Base-by-base conservation (phyloP, 2,329 filamentous ascomycete genomes). In the Dothideomycetes sp. region DNA sequence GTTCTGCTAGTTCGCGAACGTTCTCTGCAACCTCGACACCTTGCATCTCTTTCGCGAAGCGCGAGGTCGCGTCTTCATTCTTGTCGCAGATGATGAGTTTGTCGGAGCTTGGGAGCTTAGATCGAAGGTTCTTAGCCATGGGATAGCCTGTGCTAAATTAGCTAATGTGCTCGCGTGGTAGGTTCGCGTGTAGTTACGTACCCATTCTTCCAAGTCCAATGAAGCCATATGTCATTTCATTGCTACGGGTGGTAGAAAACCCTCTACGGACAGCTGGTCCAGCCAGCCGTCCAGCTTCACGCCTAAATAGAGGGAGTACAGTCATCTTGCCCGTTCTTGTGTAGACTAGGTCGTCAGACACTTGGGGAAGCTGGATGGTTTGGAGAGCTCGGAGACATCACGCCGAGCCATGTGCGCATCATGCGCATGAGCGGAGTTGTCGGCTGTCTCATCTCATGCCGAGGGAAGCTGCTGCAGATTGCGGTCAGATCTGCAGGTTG, bases 51-150 rank as follows among this genome's bases (percentile, higher is more conserved):
- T 72, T 61, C 10, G 70, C 62, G 50, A 84, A 82, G 45, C 65
- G 65, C 45, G 70, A 59, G 1, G 70, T 67, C 3, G 72, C 66
- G 29, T 68, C 63, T 14, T 66, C 58, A 52, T 84, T 83, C 45
- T 81, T 68, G 54, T 85, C 81, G 52, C 77, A 75, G 22, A 85
- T 61, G 43, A 76, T 65, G 35, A 85, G 57, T 0, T 66, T 75
- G 55, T 85, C 81, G 8, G 69, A 65, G 16, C 66, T 60, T 3
- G 77, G 73, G 19, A 83, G 70, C 56, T 82, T 84, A 29, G 73
- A 67, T 49, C 79, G 71, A 4, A 85, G 65, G 51, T 84, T 85
- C 56, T 69, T 73, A 27, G 81, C 81, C 81, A 85, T 85, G 35
- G 77, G 74, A 48, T 77, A 84, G 35, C 81, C 79, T 81, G 45